These are phyloP conservation scores for Whalleya microplaca DNA, from an alignment of 2,329 filamentous ascomycete species.

Conservation along the genomic window DNA sequence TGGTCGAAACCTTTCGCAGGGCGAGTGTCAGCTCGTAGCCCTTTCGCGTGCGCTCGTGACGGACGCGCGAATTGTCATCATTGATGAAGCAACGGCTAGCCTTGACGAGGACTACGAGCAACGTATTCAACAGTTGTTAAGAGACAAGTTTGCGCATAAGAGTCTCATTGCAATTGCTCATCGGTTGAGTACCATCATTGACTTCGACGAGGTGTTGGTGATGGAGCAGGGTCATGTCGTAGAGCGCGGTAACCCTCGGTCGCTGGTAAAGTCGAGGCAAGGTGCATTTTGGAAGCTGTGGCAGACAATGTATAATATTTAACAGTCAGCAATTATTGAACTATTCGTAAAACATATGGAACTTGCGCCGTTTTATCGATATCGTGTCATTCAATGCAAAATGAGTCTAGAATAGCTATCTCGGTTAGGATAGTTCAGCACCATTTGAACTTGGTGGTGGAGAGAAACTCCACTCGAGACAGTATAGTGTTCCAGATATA, in stretches of 20 bases:
- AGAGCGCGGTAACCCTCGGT: constrained; percentile 32
- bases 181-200: constrained; percentile 48
- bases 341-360: no score
- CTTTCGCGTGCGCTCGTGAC: constrained; percentile 26
- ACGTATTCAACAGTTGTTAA: constrained; percentile 38
- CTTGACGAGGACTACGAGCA: constrained; percentile 41
- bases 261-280: neutral
- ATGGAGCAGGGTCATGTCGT: constrained; percentile 49
- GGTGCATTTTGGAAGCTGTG: neutral
- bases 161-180: constrained; percentile 56
- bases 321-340: neutral
- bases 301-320: neutral
- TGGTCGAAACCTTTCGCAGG: constrained; percentile 23
- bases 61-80: constrained; percentile 23
- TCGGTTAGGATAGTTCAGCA: no score
- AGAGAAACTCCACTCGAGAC: neutral
- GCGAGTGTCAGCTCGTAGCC: constrained; percentile 26
- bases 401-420: no score
- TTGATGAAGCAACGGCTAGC: constrained; percentile 33
- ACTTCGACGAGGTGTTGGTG: constrained; percentile 52
- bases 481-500: neutral
- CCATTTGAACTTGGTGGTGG: no score
- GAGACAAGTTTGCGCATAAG: constrained; percentile 42
- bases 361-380: no score
- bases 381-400: no score